phyloP scores from a whole-genome alignment of 2,329 filamentous ascomycete genomes.

The Mycosphaerelloides madeirae region DNA sequence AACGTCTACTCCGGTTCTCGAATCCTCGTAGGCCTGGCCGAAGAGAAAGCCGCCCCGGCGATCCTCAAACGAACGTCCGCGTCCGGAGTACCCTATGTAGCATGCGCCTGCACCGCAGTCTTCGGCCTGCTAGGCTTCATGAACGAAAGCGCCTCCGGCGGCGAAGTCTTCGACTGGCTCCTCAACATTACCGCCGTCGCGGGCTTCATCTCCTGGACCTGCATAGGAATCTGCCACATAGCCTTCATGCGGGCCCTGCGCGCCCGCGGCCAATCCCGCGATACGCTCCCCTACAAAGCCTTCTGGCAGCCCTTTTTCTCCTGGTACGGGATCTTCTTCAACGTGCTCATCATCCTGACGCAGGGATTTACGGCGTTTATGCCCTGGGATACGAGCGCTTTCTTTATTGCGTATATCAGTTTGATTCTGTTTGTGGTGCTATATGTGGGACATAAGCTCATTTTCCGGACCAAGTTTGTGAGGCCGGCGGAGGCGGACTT shows the following conservation, averaged over 20 bases:
- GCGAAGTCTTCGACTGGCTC: slow-evolving; percentile 70
- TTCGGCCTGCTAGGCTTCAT: slow-evolving; percentile 70
- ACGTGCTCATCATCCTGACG: slow-evolving; percentile 68
- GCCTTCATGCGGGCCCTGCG: slow-evolving; percentile 65
- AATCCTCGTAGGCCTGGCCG: slow-evolving; percentile 62
- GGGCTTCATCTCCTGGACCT: slow-evolving; percentile 67
- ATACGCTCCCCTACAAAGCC: slow-evolving; percentile 65
- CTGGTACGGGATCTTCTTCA: slow-evolving; percentile 60
- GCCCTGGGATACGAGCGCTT: slow-evolving; percentile 64
- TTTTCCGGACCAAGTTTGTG: slow-evolving; percentile 43
- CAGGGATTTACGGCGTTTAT: slow-evolving; percentile 74
- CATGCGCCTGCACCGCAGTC: slow-evolving; percentile 60
- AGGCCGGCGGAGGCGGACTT: slow-evolving; percentile 41
- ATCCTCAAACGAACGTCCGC: slow-evolving; percentile 55
- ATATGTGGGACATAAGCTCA: slow-evolving; percentile 67
- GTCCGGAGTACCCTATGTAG: slow-evolving; percentile 68
- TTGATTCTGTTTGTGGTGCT: slow-evolving; percentile 65
- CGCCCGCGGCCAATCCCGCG: slow-evolving; percentile 64
- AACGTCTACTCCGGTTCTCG: slow-evolving; percentile 65
- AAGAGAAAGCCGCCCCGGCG: slow-evolving; percentile 52
- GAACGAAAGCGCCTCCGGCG: slow-evolving; percentile 63
- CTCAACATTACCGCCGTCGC: slow-evolving; percentile 68
- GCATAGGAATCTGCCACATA: slow-evolving; percentile 66
- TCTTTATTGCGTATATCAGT: slow-evolving; percentile 71
- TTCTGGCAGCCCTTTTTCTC: slow-evolving; percentile 67